phyloP scores from a whole-genome alignment of 2,329 filamentous ascomycete species.

The Pleoardoris graminearum region DNA sequence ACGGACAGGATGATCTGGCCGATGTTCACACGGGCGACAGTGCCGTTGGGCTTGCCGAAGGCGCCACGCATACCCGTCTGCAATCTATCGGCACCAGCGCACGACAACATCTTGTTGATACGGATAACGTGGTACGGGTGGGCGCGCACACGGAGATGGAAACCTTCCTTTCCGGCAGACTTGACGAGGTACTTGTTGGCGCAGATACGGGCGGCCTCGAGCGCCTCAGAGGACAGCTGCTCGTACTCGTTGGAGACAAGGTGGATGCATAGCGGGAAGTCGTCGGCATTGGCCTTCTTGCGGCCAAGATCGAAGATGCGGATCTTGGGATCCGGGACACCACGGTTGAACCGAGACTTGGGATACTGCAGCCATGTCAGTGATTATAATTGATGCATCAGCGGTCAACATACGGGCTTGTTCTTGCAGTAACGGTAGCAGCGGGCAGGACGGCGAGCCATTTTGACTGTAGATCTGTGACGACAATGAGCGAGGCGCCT shows the following conservation, averaged over 20 bases:
- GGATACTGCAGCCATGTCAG: constrained; percentile 75
- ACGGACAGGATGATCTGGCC: constrained; percentile 98
- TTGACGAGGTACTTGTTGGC: constrained; percentile 94
- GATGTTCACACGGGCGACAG: constrained; percentile 99
- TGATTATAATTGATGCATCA: constrained; percentile 32
- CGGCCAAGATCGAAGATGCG: constrained; percentile 99
- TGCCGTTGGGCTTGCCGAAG: constrained; percentile 99
- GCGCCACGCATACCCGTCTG: constrained; percentile 99
- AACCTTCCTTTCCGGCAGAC: constrained; percentile 70
- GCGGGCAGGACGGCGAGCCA: constrained; percentile 98
- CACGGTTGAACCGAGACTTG: constrained; percentile 99
- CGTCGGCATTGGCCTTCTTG: constrained; percentile 98
- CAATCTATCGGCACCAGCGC: constrained; percentile 99
- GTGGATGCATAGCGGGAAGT: constrained; percentile 98
- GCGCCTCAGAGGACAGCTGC: constrained; percentile 98
- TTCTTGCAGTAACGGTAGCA: constrained; percentile 99
- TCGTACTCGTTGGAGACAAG: constrained; percentile 99
- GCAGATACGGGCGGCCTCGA: constrained; percentile 99
- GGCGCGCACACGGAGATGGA: constrained; percentile 75
- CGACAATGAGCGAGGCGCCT: constrained; percentile 45
- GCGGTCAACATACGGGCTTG: constrained; percentile 69
- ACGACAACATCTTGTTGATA: constrained; percentile 99
- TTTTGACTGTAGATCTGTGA: constrained; percentile 69
- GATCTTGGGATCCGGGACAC: constrained; percentile 82
- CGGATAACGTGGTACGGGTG: constrained; percentile 99